phyloP scores from a whole-genome alignment of 805 yeast genomes.

The Candida nemodendra region DNA sequence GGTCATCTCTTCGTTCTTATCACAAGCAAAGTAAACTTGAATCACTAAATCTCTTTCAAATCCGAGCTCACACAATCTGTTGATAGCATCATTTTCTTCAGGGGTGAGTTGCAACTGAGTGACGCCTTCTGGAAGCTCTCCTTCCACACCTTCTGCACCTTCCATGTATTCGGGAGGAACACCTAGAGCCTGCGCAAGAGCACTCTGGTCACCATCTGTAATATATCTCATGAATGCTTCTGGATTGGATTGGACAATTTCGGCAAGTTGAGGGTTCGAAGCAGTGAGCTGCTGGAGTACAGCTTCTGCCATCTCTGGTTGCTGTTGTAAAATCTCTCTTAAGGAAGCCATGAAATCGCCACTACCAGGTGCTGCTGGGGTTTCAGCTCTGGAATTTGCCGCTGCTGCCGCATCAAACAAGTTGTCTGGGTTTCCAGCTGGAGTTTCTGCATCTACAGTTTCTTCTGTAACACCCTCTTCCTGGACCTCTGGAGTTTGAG shows the following conservation, averaged over 20 bases:
- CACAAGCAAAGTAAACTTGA: slow-evolving; percentile 97
- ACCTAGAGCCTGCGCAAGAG: slow-evolving; percentile 44
- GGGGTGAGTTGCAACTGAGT: slow-evolving; percentile 65
- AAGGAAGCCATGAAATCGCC: slow-evolving; percentile 51
- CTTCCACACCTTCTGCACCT: slow-evolving; percentile 37
- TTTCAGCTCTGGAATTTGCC: slow-evolving; percentile 25
- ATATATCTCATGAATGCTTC: slow-evolving; percentile 80
- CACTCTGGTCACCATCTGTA: slow-evolving; percentile 59
- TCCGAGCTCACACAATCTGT: slow-evolving; percentile 87
- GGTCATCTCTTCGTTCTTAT: slow-evolving; percentile 93
- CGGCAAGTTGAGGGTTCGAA: slow-evolving; percentile 82
- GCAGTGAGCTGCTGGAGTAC: slow-evolving; percentile 78
- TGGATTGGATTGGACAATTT: slow-evolving; percentile 79
- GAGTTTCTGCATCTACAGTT: slow-evolving; percentile 28
- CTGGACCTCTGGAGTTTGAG: slow-evolving; percentile 24
- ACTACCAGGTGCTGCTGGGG: slow-evolving; percentile 30
- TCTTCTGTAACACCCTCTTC: slow-evolving; percentile 20
- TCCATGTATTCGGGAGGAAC: slow-evolving; percentile 38
- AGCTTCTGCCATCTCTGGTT: slow-evolving; percentile 86
- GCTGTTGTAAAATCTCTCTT: slow-evolving; percentile 74
- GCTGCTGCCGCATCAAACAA: slow-evolving; percentile 54
- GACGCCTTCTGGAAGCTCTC: slow-evolving; percentile 42
- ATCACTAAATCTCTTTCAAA: slow-evolving; percentile 84
- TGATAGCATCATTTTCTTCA: slow-evolving; percentile 87
- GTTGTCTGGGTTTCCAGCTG: slow-evolving; percentile 39